phyloP scores from a whole-genome alignment of 139 green algal species.

The Zygnema cylindricum region DNA sequence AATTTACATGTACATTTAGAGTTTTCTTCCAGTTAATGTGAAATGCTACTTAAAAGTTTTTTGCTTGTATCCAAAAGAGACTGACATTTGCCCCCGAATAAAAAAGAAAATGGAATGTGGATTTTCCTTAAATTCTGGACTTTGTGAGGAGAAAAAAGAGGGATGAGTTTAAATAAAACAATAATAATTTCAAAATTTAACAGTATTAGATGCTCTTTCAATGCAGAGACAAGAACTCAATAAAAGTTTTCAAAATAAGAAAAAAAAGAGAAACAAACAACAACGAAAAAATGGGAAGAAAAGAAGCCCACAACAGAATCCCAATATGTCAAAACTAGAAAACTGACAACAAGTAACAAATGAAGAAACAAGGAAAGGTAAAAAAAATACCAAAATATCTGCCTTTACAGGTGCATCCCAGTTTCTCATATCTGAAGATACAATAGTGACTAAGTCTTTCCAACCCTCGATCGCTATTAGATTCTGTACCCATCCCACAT shows the following conservation, averaged over 20 bases:
- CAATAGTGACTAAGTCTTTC: constrained; percentile 70
- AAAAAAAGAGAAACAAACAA: constrained; percentile 12
- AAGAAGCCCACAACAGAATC: neutral
- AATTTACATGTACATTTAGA: too few relatives aligned
- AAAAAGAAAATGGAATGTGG: too few relatives aligned
- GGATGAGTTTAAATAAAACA: too few relatives aligned
- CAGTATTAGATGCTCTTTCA: too few relatives aligned
- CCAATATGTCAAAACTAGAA: too few relatives aligned
- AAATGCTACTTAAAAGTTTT: too few relatives aligned
- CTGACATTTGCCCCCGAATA: too few relatives aligned
- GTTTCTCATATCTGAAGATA: constrained; percentile 86
- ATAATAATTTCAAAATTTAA: too few relatives aligned
- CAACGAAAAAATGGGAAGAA: neutral
- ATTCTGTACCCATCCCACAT: constrained; percentile 35
- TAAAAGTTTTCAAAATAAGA: neutral
- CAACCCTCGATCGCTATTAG: constrained; percentile 77
- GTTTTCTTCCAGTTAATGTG: too few relatives aligned
- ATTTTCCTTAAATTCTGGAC: too few relatives aligned
- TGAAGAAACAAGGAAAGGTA: constrained; percentile 19
- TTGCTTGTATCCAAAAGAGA: too few relatives aligned
- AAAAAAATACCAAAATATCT: constrained; percentile 81
- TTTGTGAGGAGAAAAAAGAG: too few relatives aligned
- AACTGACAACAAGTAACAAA: neutral
- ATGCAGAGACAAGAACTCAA: neutral
- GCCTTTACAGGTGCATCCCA: constrained; percentile 80